phyloP scores from a whole-genome alignment of 345 rosid species.

The Bruguiera sexangula region DNA sequence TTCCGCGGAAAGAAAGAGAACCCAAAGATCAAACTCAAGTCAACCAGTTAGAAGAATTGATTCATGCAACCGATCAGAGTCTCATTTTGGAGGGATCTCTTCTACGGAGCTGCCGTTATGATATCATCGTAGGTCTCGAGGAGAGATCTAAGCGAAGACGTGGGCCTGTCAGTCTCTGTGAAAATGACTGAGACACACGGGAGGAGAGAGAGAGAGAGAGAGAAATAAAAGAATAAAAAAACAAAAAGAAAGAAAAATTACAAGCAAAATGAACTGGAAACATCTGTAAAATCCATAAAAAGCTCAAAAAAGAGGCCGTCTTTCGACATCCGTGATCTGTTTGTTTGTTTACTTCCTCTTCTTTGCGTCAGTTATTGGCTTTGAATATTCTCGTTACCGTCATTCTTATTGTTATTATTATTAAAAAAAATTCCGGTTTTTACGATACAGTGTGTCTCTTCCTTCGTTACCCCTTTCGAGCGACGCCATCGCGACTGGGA shows the following conservation, averaged over 20 bases:
- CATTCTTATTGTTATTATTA: no score
- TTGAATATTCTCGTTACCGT: no score
- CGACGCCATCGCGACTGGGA: conserved; percentile 49
- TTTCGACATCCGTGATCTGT: conserved; percentile 9
- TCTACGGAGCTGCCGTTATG: conserved; percentile 12
- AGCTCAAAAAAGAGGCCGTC: conserved; percentile 23
- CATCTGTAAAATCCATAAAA: not conserved
- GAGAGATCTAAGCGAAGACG: conserved; percentile 30
- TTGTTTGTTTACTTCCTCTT: conserved; percentile 4
- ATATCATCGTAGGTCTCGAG: conserved; percentile 8
- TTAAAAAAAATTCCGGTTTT: no score
- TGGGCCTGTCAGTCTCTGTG: conserved; percentile 27
- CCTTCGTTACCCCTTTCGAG: not conserved
- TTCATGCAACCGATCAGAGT: conserved; percentile 2
- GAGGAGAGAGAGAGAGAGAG: not conserved
- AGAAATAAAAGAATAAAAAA: not conserved
- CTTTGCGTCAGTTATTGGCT: not conserved
- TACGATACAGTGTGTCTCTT: no score
- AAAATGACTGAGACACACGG: conserved; percentile 15
- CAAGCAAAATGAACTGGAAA: conserved; percentile 30
- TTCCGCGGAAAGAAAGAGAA: not conserved
- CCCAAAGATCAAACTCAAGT: conserved; percentile 2
- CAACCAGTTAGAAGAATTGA: not conserved
- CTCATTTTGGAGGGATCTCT: conserved; percentile 16
- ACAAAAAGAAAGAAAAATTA: not conserved